Evolutionary conservation across 441 rosid genomes (phyloP).

Genomic region (Oxalis stricta): DNA sequence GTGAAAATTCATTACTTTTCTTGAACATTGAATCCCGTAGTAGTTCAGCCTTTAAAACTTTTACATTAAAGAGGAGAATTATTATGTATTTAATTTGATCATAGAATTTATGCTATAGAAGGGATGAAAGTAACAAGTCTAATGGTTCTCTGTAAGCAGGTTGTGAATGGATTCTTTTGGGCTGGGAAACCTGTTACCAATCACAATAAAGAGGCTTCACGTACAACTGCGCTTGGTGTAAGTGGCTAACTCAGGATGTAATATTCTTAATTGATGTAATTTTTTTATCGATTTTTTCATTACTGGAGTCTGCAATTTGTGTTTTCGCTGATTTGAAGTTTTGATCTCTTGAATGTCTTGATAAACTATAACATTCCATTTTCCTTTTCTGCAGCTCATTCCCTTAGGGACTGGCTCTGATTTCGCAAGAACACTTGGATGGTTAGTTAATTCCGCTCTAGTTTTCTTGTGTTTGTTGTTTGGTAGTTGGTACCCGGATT

Average conservation of each 20-base stretch:
- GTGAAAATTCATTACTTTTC: slow-evolving; percentile 19
- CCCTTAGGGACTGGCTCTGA: slow-evolving; percentile 98
- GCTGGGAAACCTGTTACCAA: slow-evolving; percentile 51
- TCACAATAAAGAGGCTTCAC: slow-evolving; percentile 32
- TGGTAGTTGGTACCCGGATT: background rate
- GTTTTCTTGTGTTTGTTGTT: slow-evolving; percentile 6
- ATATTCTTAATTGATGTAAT: slow-evolving; percentile 1
- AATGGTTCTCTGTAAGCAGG: slow-evolving; percentile 34
- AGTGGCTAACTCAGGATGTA: slow-evolving; percentile 18
- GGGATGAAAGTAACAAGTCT: background rate
- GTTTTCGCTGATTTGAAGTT: too few relatives aligned
- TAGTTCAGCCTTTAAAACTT: background rate
- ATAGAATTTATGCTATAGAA: background rate
- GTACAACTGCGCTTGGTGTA: slow-evolving; percentile 87
- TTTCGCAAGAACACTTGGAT: slow-evolving; percentile 84
- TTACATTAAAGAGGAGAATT: too few relatives aligned
- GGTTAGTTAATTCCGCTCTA: slow-evolving; percentile 43
- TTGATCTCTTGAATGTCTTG: slow-evolving; percentile 2
- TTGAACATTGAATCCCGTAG: background rate
- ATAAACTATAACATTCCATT: slow-evolving; percentile 9
- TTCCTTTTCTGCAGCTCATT: slow-evolving; percentile 47
- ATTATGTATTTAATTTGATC: background rate
- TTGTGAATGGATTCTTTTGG: slow-evolving; percentile 92
- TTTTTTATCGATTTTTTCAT: background rate
- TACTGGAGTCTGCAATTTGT: slow-evolving; percentile 3